Base-by-base conservation (phyloP, 2,329 filamentous ascomycete genomes). In the Pyricularia pennisetigena region DNA sequence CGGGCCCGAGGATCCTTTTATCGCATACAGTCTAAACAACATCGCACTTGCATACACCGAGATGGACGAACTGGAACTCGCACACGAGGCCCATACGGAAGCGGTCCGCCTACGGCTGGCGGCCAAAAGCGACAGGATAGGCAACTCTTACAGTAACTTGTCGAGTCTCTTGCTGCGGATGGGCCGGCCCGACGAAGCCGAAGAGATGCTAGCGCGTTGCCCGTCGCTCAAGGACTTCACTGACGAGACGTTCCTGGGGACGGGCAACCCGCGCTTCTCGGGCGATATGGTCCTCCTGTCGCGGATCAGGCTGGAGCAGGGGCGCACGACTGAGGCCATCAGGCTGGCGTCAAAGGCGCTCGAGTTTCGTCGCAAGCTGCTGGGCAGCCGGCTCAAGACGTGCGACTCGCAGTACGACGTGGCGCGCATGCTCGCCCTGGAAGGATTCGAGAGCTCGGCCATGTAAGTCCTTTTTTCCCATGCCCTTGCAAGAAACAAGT, bases 101-200 rank as follows among this genome's bases (percentile, higher is more conserved):
- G 75, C 76, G 16, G 76, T 77, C 67, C 69, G 73, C 10, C 74
- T 78, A 63, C 71, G 76, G 26, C 71, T 75, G 16, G 65, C 70
- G 24, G 71, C 71, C 57, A 74, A 76, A 26, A 76, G 74, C 64
- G 74, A 75, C 68, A 68, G 75, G 29, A 75, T 79, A 64, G 76
- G 75, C 7, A 79, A 80, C 70, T 78, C 76, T 16, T 79, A 78
- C 68, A 78, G 76, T 70, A 79, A 78, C 69, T 74, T 78, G 75
- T 72, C 76, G 0, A 77, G 77, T 67, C 70, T 77, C 10, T 71
- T 78, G 8, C 72, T 79, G 5, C 71, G 75, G 24, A 76, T 77
- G 76, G 73, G 72, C 4, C 71, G 72, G 49, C 73, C 76, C 9
- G 72, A 79, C 69, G 75, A 78, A 62, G 76, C 78, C 8, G 74